Percentiles rank a stretch among this genome's conserved stretches.
Conservation (phyloP, 192 early-diverging fungal species). For the Linnemannia exigua region DNA sequence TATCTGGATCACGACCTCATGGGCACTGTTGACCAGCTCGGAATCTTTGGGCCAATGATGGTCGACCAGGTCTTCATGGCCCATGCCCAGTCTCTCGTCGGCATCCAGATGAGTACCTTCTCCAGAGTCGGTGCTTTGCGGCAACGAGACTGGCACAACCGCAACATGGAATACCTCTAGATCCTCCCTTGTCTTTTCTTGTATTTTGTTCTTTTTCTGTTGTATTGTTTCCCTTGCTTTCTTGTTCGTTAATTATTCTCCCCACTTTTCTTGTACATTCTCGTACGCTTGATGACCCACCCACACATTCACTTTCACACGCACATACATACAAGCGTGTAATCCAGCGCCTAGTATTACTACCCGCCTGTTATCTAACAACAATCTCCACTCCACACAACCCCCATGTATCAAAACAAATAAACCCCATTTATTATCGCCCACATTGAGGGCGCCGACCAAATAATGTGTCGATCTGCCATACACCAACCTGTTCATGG, state of each 20-base stretch:
- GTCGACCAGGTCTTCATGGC: conserved; percentile 50
- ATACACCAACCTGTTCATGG: too few relatives aligned
- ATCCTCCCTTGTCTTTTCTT: not conserved
- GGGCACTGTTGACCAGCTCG: conserved; percentile 32
- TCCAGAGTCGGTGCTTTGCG: conserved; percentile 52
- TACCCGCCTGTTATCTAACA: too few relatives aligned
- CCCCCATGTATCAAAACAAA: too few relatives aligned
- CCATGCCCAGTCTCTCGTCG: conserved; percentile 36
- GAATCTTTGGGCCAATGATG: conserved; percentile 56
- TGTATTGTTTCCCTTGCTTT: not conserved
- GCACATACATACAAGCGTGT: not conserved
- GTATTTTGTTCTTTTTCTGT: not conserved
- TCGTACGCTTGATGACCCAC: not conserved
- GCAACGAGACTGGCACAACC: conserved; percentile 49
- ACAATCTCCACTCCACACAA: too few relatives aligned
- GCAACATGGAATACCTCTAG: conserved; percentile 44
- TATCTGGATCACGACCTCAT: conserved; percentile 50
- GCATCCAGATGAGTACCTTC: conserved; percentile 57
- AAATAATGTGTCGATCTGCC: too few relatives aligned
- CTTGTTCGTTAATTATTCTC: too few relatives aligned
- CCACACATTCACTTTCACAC: not conserved
- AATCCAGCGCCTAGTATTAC: not conserved
- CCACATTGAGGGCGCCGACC: too few relatives aligned
- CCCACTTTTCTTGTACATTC: not conserved
- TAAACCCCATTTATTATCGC: too few relatives aligned